phyloP scores from a whole-genome alignment of 108 stramenopile species.

The Nitzschia sp. region DNA sequence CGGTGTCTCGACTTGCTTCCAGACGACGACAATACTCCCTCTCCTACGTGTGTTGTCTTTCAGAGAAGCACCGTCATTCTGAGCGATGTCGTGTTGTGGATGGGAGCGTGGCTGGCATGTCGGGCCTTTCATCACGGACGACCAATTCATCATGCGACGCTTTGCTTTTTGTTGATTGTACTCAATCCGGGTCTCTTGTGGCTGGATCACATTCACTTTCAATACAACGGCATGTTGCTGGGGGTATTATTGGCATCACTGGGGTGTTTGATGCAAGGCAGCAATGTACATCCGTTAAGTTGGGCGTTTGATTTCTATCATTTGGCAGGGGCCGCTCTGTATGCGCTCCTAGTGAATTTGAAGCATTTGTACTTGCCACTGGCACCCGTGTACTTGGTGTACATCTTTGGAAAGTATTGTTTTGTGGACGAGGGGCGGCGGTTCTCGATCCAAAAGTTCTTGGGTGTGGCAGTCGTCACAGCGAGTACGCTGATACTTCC shows the following conservation, averaged over 20 bases:
- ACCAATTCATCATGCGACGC: constrained; percentile 22
- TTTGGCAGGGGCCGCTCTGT: constrained; percentile 63
- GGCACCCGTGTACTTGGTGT: constrained; percentile 87
- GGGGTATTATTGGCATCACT: constrained; percentile 83
- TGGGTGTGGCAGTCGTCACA: constrained; percentile 56
- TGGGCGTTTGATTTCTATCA: constrained; percentile 31
- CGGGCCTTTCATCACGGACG: constrained; percentile 12
- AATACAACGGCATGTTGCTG: constrained; percentile 94
- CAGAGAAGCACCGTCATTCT: constrained; percentile 83
- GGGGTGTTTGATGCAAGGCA: constrained; percentile 55
- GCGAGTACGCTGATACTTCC: constrained; percentile 58
- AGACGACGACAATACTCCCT: constrained; percentile 49
- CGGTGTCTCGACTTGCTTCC: constrained; percentile 62
- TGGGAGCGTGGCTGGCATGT: constrained; percentile 57
- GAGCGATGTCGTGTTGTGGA: constrained; percentile 64
- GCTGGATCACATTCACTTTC: constrained; percentile 95
- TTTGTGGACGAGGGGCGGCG: constrained; percentile 14
- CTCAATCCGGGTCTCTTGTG: constrained; percentile 84
- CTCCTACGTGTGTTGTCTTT: constrained; percentile 61
- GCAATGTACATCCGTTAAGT: constrained; percentile 6
- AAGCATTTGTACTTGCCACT: constrained; percentile 94
- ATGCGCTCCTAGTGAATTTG: constrained; percentile 75
- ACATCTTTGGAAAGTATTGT: constrained; percentile 79
- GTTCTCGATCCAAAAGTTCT: constrained; percentile 53
- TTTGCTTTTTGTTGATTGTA: constrained; percentile 56